phyloP scores from a whole-genome alignment of 257 asterid species.

The Prunella vulgaris region DNA sequence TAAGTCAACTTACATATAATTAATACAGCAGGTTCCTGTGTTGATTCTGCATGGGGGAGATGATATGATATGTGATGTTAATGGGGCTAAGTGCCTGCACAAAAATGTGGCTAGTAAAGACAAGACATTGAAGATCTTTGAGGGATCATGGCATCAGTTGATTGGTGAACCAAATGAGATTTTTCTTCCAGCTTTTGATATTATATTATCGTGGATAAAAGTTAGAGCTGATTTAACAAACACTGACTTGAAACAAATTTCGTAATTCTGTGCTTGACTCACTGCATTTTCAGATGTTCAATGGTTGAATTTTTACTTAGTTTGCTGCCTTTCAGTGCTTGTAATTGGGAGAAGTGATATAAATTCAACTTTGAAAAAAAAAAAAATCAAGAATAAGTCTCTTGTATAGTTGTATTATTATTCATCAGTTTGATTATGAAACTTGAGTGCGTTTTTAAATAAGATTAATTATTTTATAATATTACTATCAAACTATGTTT shows the following conservation, averaged over 20 bases:
- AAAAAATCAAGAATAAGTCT: too few species aligned
- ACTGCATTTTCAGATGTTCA: neutral
- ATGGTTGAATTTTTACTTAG: neutral
- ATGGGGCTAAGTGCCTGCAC: slow-evolving; percentile 44
- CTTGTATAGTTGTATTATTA: too few species aligned
- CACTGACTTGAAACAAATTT: neutral
- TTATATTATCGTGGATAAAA: slow-evolving; percentile 51
- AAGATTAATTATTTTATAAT: too few species aligned
- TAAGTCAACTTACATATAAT: too few species aligned
- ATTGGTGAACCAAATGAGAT: slow-evolving; percentile 62
- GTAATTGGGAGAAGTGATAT: too few species aligned
- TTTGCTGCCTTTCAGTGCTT: neutral
- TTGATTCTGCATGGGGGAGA: slow-evolving; percentile 64
- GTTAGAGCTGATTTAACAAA: slow-evolving; percentile 34
- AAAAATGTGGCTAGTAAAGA: slow-evolving; percentile 50
- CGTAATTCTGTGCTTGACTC: neutral
- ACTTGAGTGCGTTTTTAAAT: too few species aligned
- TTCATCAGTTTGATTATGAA: too few species aligned
- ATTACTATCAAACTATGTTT: too few species aligned
- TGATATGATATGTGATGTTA: slow-evolving; percentile 63
- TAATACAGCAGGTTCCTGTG: slow-evolving; percentile 60
- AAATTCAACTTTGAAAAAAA: too few species aligned
- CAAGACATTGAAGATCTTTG: slow-evolving; percentile 56
- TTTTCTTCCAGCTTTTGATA: slow-evolving; percentile 32
- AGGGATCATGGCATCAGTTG: slow-evolving; percentile 71